These are phyloP conservation scores for Leccinum imitatum DNA, from an alignment of 768 basidiomycete genomes.

Conservation along the genomic window DNA sequence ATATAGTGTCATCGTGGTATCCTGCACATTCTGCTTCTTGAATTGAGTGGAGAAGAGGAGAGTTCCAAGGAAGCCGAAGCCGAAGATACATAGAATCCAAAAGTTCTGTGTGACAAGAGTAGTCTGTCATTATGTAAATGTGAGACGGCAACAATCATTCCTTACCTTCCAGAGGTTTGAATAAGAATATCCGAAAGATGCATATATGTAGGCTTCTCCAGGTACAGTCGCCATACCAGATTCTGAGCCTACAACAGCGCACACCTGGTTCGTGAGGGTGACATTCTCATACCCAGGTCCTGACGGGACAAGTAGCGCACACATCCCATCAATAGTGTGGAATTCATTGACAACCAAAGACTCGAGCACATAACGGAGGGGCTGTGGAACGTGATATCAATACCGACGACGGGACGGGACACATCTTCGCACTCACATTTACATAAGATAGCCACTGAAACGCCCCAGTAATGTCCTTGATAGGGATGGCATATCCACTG, in stretches of 20 bases:
- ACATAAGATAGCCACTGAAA: conserved; percentile 22
- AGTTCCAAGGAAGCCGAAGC: conserved; percentile 36
- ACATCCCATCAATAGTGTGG: conserved; percentile 36
- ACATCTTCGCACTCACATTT: conserved; percentile 34
- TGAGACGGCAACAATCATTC: conserved; percentile 9
- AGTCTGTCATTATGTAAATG: background rate
- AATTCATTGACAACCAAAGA: conserved; percentile 51
- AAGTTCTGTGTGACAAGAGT: conserved; percentile 29
- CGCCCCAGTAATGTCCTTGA: conserved; percentile 4
- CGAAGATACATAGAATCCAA: conserved; percentile 48
- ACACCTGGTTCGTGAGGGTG: conserved; percentile 40
- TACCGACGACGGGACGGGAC: conserved; percentile 33
- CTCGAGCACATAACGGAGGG: conserved; percentile 30
- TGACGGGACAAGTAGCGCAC: conserved; percentile 33
- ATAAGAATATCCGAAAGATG: conserved; percentile 31
- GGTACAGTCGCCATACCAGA: conserved; percentile 41
- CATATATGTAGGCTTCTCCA: conserved; percentile 41
- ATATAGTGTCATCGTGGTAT: conserved; percentile 28
- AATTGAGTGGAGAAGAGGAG: conserved; percentile 39
- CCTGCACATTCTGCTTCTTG: conserved; percentile 29
- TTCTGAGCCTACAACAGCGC: conserved; percentile 41
- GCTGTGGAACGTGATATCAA: conserved; percentile 29
- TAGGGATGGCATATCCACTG: conserved; percentile 40
- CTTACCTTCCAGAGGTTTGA: conserved; percentile 39
- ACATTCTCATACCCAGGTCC: conserved; percentile 37